Evolutionary conservation across 768 basidiomycete species (phyloP), one percentile per base, ranked within the genome.

Genomic region (Suillus occidentalis): DNA sequence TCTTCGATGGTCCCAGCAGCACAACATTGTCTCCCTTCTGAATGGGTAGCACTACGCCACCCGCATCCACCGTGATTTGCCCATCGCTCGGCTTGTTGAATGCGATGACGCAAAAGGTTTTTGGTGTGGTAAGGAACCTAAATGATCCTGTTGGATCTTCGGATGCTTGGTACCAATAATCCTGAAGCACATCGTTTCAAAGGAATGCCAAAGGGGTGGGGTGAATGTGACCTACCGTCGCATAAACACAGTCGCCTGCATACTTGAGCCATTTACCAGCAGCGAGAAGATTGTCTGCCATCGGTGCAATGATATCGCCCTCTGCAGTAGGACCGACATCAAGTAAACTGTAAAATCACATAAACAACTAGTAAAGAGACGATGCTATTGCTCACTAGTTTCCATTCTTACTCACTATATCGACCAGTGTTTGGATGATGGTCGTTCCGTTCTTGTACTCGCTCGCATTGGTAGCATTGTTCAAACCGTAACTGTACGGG

Each of bases 361-460:
- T 31, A 18, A 49, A 7, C 36, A 52, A 31, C 3, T 3, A 13
- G 39, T 18, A 28, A 59, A 18, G 25, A 6, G 18, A 42, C 7
- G 25, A 20, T 28, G 57, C 0, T 13, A 42, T 28, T 8, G 69
- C 83, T 69, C 67, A 85, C 85, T 81, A 88, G 69, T 88, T 87
- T 14, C 87, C 87, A 65, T 85, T 85, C 77, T 88, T 88, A 36
- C 85, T 84, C 22, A 83, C 86, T 65, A 88, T 82, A 65, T 87
- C 85, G 36, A 85, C 81, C 60, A 87, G 68, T 0, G 79, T 83
- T 59, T 82, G 83, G 4, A 87, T 72, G 53, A 87, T 83, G 14
- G 79, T 78, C 2, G 81, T 74, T 0, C 79, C 81, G 60, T 82
- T 82, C 76, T 83, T 86, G 69, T 85, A 87, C 62, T 82, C 67